Evolutionary conservation across 768 basidiomycete genomes (phyloP).

Genomic region (Pleurotus salmoneostramineus): DNA sequence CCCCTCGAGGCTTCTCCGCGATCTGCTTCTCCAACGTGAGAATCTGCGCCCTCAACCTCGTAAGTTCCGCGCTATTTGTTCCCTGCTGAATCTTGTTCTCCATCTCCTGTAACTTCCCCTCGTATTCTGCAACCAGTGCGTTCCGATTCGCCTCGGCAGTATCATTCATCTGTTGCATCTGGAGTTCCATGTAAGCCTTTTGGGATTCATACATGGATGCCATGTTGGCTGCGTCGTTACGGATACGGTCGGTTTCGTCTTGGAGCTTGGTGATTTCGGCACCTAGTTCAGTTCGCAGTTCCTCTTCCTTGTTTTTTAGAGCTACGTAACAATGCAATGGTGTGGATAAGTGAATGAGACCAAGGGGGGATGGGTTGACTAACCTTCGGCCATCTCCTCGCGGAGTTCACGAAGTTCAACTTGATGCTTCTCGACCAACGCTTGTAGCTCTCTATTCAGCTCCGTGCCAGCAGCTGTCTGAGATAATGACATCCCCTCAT

Average conservation of each 20-base stretch:
- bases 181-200: neutral
- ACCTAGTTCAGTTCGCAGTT: neutral
- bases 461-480: slow-evolving; percentile 27
- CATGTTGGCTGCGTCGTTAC: neutral
- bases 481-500: slow-evolving; percentile 20
- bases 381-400: slow-evolving; percentile 5
- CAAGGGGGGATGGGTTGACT: neutral
- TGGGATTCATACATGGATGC: slow-evolving; percentile 1
- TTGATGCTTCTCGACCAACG: slow-evolving; percentile 2
- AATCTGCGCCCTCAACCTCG: neutral
- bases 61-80: neutral
- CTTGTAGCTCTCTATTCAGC: slow-evolving; percentile 8
- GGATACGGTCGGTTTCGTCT: neutral
- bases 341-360: neutral
- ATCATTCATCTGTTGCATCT: slow-evolving; percentile 1
- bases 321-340: neutral
- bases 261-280: neutral
- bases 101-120: neutral
- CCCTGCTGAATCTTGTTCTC: neutral
- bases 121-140: neutral
- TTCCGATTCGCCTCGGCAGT: neutral
- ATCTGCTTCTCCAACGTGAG: neutral
- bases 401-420: slow-evolving; percentile 3
- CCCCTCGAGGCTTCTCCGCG: neutral
- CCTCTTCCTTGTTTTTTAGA: neutral